These are phyloP conservation scores for Dalechampia spathulata DNA, from an alignment of 441 rosid genomes.

Conservation along the genomic window DNA sequence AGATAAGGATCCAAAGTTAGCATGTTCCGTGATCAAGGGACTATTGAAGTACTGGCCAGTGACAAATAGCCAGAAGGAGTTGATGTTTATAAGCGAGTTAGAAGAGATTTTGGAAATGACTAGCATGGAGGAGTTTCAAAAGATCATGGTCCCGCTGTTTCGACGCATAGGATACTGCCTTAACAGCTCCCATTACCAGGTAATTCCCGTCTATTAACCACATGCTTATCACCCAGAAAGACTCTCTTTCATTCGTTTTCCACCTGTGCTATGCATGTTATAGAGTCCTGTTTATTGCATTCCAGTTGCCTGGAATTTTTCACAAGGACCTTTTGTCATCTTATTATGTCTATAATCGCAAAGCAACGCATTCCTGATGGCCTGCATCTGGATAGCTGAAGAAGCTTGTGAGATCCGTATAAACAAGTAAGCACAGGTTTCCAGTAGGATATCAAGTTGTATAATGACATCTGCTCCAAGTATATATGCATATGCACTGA, in stretches of 20 bases:
- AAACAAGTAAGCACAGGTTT: background rate
- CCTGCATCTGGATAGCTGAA: background rate
- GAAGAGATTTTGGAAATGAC: constrained; percentile 74
- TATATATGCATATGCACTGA: background rate
- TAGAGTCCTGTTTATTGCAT: background rate
- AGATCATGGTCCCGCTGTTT: constrained; percentile 53
- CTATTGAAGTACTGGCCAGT: constrained; percentile 73
- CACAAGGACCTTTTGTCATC: background rate
- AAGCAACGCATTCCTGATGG: background rate
- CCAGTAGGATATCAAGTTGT: background rate
- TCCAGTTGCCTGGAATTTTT: background rate
- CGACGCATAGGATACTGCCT: constrained; percentile 60
- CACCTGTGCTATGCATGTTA: background rate
- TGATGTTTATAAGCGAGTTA: constrained; percentile 74
- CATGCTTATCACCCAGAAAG: background rate
- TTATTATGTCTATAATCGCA: background rate
- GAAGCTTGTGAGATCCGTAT: constrained; percentile 4
- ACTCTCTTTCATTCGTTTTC: background rate
- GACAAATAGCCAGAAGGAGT: constrained; percentile 73
- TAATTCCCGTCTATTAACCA: constrained; percentile 10
- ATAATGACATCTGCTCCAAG: background rate
- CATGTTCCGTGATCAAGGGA: constrained; percentile 47
- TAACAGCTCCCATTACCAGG: constrained; percentile 73
- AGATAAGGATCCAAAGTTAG: constrained; percentile 61
- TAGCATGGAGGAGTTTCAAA: constrained; percentile 51